These are phyloP conservation scores for Pseudocercospora pini-densiflorae DNA, from an alignment of 2,329 filamentous ascomycete species.

Conservation along the genomic window DNA sequence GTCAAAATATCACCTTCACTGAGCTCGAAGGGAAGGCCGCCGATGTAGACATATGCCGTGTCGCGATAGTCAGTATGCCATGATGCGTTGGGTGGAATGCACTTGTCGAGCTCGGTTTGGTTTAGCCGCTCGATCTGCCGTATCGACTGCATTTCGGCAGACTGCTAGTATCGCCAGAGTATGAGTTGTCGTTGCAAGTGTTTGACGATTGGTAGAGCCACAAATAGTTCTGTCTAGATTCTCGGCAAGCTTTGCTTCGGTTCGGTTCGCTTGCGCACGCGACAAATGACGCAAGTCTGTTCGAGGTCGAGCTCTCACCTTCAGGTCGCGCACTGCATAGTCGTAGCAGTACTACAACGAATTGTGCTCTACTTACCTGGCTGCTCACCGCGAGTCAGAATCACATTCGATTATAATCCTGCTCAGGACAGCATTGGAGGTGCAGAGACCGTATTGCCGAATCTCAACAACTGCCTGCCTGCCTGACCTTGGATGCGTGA, in stretches of 20 bases:
- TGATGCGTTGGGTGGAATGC: conserved; percentile 81
- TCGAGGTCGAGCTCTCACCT: neutral
- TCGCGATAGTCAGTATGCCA: conserved; percentile 99
- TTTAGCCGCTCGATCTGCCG: conserved; percentile 92
- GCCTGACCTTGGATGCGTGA: too few species aligned
- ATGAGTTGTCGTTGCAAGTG: neutral
- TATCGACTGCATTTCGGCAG: conserved; percentile 82
- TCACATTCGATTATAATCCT: too few species aligned
- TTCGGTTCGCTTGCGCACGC: neutral
- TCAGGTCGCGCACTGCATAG: too few species aligned
- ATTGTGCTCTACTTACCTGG: too few species aligned
- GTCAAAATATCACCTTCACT: conserved; percentile 95
- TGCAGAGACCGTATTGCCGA: too few species aligned
- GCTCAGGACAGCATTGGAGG: too few species aligned
- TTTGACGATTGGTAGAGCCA: neutral
- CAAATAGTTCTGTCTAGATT: neutral
- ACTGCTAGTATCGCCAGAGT: neutral
- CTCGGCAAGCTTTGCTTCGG: neutral
- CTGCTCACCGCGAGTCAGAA: too few species aligned
- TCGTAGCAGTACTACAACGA: too few species aligned
- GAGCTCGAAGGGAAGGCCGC: conserved; percentile 87
- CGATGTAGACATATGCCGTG: conserved; percentile 96
- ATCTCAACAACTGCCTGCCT: neutral
- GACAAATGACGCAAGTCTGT: neutral
- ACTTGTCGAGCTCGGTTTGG: conserved; percentile 89